phyloP scores from a whole-genome alignment of 1,139 yeast species.

The Kurtzmaniella quercitrusa region DNA sequence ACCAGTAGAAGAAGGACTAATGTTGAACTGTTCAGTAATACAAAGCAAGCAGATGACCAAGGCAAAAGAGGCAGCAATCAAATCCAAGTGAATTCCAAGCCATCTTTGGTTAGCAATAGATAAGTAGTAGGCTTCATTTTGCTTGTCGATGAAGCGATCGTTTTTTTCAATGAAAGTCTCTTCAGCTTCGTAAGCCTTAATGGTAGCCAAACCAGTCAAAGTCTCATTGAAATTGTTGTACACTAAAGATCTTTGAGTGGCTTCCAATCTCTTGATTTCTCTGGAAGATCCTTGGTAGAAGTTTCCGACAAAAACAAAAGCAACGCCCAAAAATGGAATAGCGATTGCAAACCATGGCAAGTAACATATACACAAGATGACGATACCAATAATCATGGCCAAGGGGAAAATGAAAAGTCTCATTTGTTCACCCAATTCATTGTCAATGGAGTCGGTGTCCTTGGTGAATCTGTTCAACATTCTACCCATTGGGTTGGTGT shows the following conservation, averaged over 20 bases:
- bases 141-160: conserved; percentile 31
- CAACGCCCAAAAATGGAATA: conserved; percentile 35
- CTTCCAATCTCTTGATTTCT: conserved; percentile 44
- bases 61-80: conserved; percentile 37
- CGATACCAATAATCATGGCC: conserved; percentile 38
- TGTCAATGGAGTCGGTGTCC: conserved; percentile 46
- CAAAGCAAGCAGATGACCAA: conserved; percentile 38
- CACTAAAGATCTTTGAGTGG: conserved; percentile 43
- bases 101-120: conserved; percentile 44
- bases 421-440: conserved; percentile 44
- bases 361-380: conserved; percentile 40
- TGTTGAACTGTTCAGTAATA: conserved; percentile 36
- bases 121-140: conserved; percentile 44
- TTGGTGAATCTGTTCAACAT: conserved; percentile 53
- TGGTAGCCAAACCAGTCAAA: conserved; percentile 42
- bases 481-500: conserved; percentile 44
- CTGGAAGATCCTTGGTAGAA: conserved; percentile 43
- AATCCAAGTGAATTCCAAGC: conserved; percentile 41
- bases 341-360: conserved; percentile 48
- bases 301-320: conserved; percentile 31
- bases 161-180: conserved; percentile 30
- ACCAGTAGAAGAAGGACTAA: conserved; percentile 43
- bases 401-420: conserved; percentile 39
- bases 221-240: conserved; percentile 46
- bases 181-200: conserved; percentile 36